Evolutionary conservation across 257 asterid species (phyloP).

Genomic region (Jasminum sambac): DNA sequence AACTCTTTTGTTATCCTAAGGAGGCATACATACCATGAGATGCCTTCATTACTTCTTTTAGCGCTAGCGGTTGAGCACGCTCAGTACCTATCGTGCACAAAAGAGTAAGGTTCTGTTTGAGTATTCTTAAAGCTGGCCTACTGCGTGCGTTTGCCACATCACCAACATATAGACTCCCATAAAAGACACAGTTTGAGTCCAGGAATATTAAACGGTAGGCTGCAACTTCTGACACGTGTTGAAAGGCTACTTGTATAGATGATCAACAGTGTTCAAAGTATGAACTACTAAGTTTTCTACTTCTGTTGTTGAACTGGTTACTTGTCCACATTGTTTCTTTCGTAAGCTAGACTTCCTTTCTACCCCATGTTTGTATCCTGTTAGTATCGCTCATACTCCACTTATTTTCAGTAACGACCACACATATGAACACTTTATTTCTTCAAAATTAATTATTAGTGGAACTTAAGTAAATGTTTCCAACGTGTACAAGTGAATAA

Average conservation of each 20-base stretch:
- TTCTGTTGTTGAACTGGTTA: slow-evolving; percentile 35
- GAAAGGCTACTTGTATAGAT: slow-evolving; percentile 53
- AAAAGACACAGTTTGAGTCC: slow-evolving; percentile 69
- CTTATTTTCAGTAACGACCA: too few species aligned
- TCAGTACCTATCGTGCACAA: slow-evolving; percentile 75
- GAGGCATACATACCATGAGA: too few species aligned
- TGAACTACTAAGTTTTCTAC: slow-evolving; percentile 48
- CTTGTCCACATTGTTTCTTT: too few species aligned
- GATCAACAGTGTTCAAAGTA: slow-evolving; percentile 67
- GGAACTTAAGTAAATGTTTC: too few species aligned
- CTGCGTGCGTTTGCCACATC: slow-evolving; percentile 58
- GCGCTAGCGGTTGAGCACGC: slow-evolving; percentile 60
- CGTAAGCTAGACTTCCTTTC: too few species aligned
- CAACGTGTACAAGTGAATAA: too few species aligned
- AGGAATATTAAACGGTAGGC: slow-evolving; percentile 85
- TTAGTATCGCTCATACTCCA: too few species aligned
- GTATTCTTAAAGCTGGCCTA: slow-evolving; percentile 48
- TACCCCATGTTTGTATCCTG: too few species aligned
- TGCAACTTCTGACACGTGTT: slow-evolving; percentile 85
- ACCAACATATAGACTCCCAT: slow-evolving; percentile 51
- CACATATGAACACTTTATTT: too few species aligned
- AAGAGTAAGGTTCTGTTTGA: slow-evolving; percentile 78
- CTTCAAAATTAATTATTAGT: too few species aligned
- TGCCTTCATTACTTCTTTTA: slow-evolving; percentile 79
- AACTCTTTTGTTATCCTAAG: too few species aligned